phyloP scores from a whole-genome alignment of 352 stramenopile species.

The Globisporangium alternatum region DNA sequence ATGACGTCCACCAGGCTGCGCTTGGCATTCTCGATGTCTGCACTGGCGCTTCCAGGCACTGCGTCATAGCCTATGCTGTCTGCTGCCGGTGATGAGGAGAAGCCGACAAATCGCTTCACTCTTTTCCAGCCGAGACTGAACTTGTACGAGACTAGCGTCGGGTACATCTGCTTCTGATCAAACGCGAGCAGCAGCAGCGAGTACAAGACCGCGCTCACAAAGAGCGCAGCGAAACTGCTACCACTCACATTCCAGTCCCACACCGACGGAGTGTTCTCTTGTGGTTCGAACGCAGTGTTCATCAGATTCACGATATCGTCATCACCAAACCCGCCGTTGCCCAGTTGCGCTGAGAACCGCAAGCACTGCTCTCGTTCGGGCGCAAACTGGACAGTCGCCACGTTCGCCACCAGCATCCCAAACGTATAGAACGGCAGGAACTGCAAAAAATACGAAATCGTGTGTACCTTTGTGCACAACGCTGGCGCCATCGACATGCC shows the following conservation, averaged over 20 bases:
- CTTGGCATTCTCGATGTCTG: constrained; percentile 24
- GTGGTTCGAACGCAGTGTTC: constrained; percentile 21
- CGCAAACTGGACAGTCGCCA: constrained; percentile 48
- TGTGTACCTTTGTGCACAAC: constrained; percentile 45
- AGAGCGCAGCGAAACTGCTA: constrained; percentile 37
- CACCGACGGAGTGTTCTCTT: constrained; percentile 21
- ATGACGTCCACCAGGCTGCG: constrained; percentile 47
- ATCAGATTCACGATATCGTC: constrained; percentile 16
- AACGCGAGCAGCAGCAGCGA: constrained; percentile 48
- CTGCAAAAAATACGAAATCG: constrained; percentile 43
- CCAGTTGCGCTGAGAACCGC: constrained; percentile 5
- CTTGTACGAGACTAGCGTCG: constrained; percentile 43
- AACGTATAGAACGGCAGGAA: constrained; percentile 65
- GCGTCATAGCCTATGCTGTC: not conserved
- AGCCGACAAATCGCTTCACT: constrained; percentile 7
- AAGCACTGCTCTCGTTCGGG: constrained; percentile 47
- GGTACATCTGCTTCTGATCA: constrained; percentile 73
- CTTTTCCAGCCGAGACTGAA: constrained; percentile 24
- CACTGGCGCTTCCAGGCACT: not conserved
- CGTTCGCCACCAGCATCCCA: constrained; percentile 39
- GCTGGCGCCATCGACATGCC: constrained; percentile 44
- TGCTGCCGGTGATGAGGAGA: not conserved
- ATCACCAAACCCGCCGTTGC: not conserved
- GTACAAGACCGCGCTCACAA: constrained; percentile 42
- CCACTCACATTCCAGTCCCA: constrained; percentile 61